Base-by-base conservation (phyloP, 2,329 filamentous ascomycete species). In the Ophiostoma triangulosporum region DNA sequence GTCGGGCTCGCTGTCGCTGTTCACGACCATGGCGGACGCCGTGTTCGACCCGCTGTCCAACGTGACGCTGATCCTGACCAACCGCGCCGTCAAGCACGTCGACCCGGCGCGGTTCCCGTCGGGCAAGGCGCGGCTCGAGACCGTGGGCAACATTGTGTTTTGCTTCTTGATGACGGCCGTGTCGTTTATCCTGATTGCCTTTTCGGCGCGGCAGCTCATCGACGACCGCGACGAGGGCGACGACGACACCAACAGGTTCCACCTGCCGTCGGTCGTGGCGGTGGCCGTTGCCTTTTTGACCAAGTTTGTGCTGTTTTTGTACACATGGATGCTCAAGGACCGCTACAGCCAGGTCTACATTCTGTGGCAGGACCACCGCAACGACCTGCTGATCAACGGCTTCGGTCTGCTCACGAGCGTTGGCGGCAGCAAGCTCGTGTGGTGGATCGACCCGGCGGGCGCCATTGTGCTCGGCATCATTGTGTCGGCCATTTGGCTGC, bases 11-110 rank as follows among this genome's bases (percentile, higher is more conserved):
- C 77, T 97, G 33, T 95, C 91, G 5, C 81, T 98, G 48, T 96
- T 97, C 71, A 96, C 93, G 15, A 98, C 91, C 58, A 95, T 95
- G 86, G 91, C 90, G 15, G 93, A 98, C 68, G 83, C 90, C 51
- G 76, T 97, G 59, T 97, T 97, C 69, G 93, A 97, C 64, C 93
- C 89, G 8, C 65, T 94, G 63, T 91, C 86, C 63, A 96, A 95
- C 63, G 66, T 96, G 51, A 91, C 87, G 1, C 76, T 97, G 14
- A 88, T 97, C 55, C 68, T 95, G 35, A 88, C 85, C 57, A 85
- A 90, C 67, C 87, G 91, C 50, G 91, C 93, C 50, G 88, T 96
- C 60, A 86, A 85, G 62, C 82, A 80, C 52, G 91, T 97, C 36
- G 89, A 98, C 62, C 79, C 86, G 2, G 80, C 83, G 51, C 84